Base-by-base conservation (phyloP, 2,329 filamentous ascomycete species). In the Bipolaris gigantea region DNA sequence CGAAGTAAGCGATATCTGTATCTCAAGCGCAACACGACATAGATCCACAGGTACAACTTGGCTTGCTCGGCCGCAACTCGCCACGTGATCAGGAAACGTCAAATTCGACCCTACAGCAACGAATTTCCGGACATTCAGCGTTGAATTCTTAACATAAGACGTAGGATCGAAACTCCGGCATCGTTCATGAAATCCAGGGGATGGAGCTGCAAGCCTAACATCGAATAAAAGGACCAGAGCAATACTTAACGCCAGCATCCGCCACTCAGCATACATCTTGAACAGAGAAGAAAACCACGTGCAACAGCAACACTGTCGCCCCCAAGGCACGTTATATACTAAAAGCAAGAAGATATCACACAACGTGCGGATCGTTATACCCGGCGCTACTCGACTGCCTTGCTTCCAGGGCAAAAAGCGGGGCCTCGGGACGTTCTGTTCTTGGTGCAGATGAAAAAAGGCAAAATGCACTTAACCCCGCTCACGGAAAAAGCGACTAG, bases 21-120 rank as follows among this genome's bases (percentile, higher is more conserved):
- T 73, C 9, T 69, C 71, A 48, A 80, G 70, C 2, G 74, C 71
- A 19, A 80, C 63, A 8, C 78, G 75, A 54, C 78, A 80, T 5
- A 78, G 25, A 47, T 76, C 72, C 1, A 62, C 65, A 2, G 71
- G 56, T 7, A 78, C 73, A 1, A 60, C 27, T 53, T 79, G 77
- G 16, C 49, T 71, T 1, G 65, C 50, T 34, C 64, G 66, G 15
- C 48, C 59, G 47, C 77, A 79, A 16, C 66, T 72, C 21, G 69
- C 57, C 5, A 71, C 66, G 40, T 76, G 75, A 58, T 77, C 72
- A 13, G 69, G 60, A 33, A 78, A 65, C 2, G 65, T 66, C 15
- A 78, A 48, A 21, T 74, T 78, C 0, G 73, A 77, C 10, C 71
- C 70, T 5, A 69, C 70, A 4, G 67, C 18, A 1, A 78, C 64